Evolutionary conservation across 305 asterid species (phyloP).

Genomic region (Plantago lanceolata): DNA sequence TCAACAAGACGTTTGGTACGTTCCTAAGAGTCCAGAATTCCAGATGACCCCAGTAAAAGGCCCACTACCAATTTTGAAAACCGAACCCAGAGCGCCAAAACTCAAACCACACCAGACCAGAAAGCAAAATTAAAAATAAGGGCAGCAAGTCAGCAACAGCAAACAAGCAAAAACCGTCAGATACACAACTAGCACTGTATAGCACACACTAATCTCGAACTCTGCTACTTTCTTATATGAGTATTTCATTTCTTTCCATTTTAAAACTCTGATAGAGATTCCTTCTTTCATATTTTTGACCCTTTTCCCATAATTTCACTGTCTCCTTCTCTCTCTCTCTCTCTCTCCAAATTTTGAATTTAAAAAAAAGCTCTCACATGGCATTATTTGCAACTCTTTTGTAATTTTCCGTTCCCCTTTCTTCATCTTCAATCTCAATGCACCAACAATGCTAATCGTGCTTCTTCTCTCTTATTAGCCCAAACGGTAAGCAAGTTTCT

Average conservation of each 20-base stretch:
- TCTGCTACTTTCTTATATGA: slow-evolving; percentile 34
- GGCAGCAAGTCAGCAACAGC: slow-evolving; percentile 5
- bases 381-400: neutral
- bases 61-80: slow-evolving; percentile 43
- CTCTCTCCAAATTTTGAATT: slow-evolving; percentile 32
- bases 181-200: too few species aligned
- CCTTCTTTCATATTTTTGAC: slow-evolving; percentile 23
- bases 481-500: neutral
- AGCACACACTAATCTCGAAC: slow-evolving; percentile 46
- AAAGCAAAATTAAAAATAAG: slow-evolving; percentile 24
- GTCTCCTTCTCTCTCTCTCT: slow-evolving; percentile 32
- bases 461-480: neutral
- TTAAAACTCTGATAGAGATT: slow-evolving; percentile 26
- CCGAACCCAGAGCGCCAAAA: slow-evolving; percentile 59
- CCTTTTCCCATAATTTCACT: slow-evolving; percentile 19
- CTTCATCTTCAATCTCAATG: slow-evolving; percentile 41
- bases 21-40: neutral
- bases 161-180: slow-evolving; percentile 33
- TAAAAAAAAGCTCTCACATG: neutral
- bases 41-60: neutral
- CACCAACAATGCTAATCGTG: neutral
- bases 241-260: slow-evolving; percentile 16
- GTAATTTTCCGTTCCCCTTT: neutral
- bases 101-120: slow-evolving; percentile 17
- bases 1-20: too few species aligned